Evolutionary conservation across 208 protist genomes (phyloP).

Genomic region (Leishmania martiniquensis): DNA sequence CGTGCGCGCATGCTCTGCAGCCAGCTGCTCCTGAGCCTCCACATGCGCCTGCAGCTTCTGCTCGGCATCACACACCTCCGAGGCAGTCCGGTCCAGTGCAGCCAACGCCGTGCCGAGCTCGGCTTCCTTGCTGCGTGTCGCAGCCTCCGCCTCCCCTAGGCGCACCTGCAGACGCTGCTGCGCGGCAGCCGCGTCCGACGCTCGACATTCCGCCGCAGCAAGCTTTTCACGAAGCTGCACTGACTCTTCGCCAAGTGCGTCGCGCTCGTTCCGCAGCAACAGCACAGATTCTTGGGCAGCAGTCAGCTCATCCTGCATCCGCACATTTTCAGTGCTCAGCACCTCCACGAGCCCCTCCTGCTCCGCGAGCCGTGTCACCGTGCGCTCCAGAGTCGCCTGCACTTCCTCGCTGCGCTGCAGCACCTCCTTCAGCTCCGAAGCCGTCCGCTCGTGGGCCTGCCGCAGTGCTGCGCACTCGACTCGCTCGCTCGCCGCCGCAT

Average conservation of each 20-base stretch:
- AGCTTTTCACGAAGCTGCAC: neutral
- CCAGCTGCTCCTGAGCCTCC: neutral
- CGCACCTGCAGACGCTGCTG: neutral
- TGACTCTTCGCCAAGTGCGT: constrained; percentile 8
- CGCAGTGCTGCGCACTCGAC: too few relatives aligned
- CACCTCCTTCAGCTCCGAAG: constrained; percentile 15
- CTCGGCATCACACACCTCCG: constrained; percentile 21
- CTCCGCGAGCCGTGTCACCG: constrained; percentile 9
- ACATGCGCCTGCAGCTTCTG: constrained; percentile 7
- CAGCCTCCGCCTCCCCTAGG: constrained; percentile 1
- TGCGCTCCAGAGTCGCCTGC: constrained; percentile 6
- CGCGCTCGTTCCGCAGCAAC: neutral
- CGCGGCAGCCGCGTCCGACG: neutral
- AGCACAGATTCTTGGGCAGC: neutral
- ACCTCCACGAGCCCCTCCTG: constrained; percentile 8
- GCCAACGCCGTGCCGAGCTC: constrained; percentile 8
- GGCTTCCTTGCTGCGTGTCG: neutral
- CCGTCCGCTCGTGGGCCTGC: neutral
- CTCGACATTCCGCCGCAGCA: neutral
- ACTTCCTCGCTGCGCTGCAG: constrained; percentile 20
- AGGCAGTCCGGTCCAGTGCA: constrained; percentile 13
- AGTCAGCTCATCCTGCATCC: constrained; percentile 6
- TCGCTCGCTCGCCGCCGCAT: too few relatives aligned
- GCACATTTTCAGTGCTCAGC: neutral
- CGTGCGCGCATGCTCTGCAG: constrained; percentile 11